Evolutionary conservation across 129 eudicot species (phyloP).

Genomic region (Calendula officinalis): DNA sequence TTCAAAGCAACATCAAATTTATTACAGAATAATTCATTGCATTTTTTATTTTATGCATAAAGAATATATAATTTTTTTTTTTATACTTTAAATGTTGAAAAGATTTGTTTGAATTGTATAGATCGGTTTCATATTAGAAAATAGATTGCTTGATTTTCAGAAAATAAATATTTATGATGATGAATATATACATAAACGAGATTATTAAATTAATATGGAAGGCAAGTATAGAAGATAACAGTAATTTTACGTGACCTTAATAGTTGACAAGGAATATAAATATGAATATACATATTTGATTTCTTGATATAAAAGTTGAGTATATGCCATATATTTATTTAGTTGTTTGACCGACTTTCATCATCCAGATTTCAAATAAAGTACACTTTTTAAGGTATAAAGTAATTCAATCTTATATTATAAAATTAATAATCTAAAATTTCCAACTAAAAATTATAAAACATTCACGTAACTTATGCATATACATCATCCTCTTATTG

Average conservation of each 20-base stretch:
- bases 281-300: constrained; percentile 31
- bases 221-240: constrained; percentile 21
- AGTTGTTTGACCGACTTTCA: constrained; percentile 19
- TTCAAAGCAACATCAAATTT: constrained; percentile 18
- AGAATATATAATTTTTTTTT: not conserved
- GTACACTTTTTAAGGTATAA: not conserved
- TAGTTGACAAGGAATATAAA: constrained; percentile 26
- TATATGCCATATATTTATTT: not conserved
- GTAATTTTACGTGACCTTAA: constrained; percentile 14
- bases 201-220: constrained; percentile 8
- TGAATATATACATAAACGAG: constrained; percentile 3
- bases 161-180: not conserved
- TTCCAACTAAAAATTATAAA: too few species aligned
- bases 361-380: constrained; percentile 3
- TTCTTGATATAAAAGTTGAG: constrained; percentile 32
- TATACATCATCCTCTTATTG: too few species aligned
- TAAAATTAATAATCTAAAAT: too few species aligned
- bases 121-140: not conserved
- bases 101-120: not conserved
- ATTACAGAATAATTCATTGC: constrained; percentile 15
- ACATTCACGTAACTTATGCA: too few species aligned
- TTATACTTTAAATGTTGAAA: not conserved
- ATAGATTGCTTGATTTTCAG: not conserved
- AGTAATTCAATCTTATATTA: not conserved
- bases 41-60: not conserved